A percentile compares a stretch with the other conserved stretches of the same genome.
These are phyloP conservation scores for Populus trichocarpa DNA, from an alignment of 441 rosid species.

Conservation along the genomic window DNA sequence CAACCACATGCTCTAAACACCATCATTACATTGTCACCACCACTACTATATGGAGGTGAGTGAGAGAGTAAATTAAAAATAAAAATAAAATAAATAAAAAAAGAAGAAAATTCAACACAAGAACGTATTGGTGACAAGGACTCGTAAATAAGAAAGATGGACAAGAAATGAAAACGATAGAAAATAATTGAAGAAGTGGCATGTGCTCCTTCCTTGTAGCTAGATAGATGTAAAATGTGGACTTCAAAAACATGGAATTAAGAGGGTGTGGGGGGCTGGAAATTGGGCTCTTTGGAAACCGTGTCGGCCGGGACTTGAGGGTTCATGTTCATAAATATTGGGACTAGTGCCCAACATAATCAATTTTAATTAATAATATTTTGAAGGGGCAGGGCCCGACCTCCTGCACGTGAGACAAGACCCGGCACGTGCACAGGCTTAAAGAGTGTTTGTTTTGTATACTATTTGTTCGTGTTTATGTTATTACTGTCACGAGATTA, in stretches of 20 bases:
- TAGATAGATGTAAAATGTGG: slow-evolving; percentile 3
- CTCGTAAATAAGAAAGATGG: not conserved
- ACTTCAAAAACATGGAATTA: not conserved
- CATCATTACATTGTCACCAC: not conserved
- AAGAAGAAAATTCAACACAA: not conserved
- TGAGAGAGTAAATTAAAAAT: not conserved
- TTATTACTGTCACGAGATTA: no score
- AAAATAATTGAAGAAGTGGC: not conserved
- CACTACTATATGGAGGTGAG: not conserved
- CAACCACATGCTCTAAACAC: slow-evolving; percentile 3
- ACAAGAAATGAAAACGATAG: slow-evolving; percentile 1
- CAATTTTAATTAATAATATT: not conserved
- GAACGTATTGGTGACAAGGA: not conserved
- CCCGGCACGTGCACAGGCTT: slow-evolving; percentile 26
- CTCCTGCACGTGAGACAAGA: slow-evolving; percentile 35
- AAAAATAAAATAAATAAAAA: no score
- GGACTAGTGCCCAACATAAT: slow-evolving; percentile 29
- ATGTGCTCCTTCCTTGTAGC: not conserved
- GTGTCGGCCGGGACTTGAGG: slow-evolving; percentile 48
- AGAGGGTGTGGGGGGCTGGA: not conserved
- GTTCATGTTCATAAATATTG: slow-evolving; percentile 22
- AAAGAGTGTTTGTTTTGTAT: not conserved
- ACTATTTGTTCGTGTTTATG: not conserved
- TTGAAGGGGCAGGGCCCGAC: not conserved
- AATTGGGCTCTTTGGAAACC: slow-evolving; percentile 25